These are phyloP conservation scores for Tylopilus plumbeoviolaceoides DNA, from an alignment of 768 basidiomycete genomes.

Conservation along the genomic window DNA sequence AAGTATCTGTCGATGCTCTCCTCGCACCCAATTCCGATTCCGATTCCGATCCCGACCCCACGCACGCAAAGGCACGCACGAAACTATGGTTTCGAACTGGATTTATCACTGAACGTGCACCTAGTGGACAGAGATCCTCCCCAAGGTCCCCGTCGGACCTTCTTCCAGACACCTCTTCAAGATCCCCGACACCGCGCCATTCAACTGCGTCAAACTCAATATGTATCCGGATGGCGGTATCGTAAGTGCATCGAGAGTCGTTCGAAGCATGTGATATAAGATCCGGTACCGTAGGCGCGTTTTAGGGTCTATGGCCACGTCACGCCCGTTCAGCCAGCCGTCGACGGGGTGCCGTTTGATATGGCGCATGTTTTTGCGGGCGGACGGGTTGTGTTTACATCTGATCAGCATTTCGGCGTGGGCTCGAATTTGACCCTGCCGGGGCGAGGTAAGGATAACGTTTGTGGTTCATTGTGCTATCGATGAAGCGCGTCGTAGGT, in stretches of 20 bases:
- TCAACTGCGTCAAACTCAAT: conserved; percentile 84
- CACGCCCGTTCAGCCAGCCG: conserved; percentile 53
- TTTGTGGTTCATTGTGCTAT: neutral
- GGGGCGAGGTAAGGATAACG: conserved; percentile 59
- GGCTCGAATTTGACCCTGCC: conserved; percentile 90
- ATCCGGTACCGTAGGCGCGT: conserved; percentile 55
- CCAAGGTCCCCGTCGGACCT: conserved; percentile 73
- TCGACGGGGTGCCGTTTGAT: conserved; percentile 57
- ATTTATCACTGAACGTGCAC: neutral
- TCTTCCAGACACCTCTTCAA: conserved; percentile 87
- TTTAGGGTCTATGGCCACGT: conserved; percentile 90
- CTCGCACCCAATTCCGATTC: conserved; percentile 32
- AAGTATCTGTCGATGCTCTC: conserved; percentile 68
- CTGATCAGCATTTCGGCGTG: conserved; percentile 94
- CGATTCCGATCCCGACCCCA: conserved; percentile 39
- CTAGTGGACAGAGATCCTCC: conserved; percentile 81
- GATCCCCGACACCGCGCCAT: conserved; percentile 46
- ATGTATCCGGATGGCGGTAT: conserved; percentile 99
- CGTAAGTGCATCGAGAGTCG: conserved; percentile 37
- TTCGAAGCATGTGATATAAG: neutral
- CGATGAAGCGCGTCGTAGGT: conserved; percentile 32
- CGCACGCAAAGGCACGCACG: conserved; percentile 51
- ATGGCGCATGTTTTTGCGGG: conserved; percentile 89
- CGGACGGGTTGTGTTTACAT: conserved; percentile 76
- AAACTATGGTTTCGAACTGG: neutral